These are phyloP conservation scores for Globisporangium mamillatum DNA, from an alignment of 352 stramenopile genomes.

Conservation along the genomic window DNA sequence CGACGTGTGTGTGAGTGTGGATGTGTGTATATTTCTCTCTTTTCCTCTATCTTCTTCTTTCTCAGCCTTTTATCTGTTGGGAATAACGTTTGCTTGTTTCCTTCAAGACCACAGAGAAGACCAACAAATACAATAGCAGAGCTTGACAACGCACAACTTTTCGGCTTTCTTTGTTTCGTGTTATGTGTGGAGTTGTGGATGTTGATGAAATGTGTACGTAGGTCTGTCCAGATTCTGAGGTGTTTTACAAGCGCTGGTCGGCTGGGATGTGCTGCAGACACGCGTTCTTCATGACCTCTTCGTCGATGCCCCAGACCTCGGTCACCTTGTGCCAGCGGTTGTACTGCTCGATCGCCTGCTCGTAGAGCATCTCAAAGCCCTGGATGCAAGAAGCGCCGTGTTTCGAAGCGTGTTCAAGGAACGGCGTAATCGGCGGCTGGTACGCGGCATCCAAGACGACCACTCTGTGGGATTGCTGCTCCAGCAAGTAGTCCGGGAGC, in stretches of 20 bases:
- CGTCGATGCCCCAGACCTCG: conserved; percentile 35
- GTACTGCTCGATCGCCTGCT: conserved; percentile 97
- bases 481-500: conserved; percentile 68
- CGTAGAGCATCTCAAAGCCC: conserved; percentile 98
- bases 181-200: background rate
- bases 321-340: conserved; percentile 89
- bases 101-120: background rate
- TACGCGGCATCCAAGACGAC: conserved; percentile 98
- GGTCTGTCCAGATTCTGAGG: background rate
- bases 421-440: conserved; percentile 93
- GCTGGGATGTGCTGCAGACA: conserved; percentile 51
- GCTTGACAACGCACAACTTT: background rate
- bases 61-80: background rate
- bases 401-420: conserved; percentile 87
- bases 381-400: conserved; percentile 90
- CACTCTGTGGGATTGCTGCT: conserved; percentile 34
- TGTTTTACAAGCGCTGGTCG: conserved; percentile 44
- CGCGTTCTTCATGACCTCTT: conserved; percentile 54
- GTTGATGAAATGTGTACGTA: background rate
- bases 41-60: background rate
- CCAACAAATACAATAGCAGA: conserved; percentile 2
- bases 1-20: background rate
- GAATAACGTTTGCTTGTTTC: background rate
- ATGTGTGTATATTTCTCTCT: conserved; percentile 1
- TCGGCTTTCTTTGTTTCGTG: background rate